phyloP scores from a whole-genome alignment of 768 basidiomycete genomes.

The Suillus spraguei region DNA sequence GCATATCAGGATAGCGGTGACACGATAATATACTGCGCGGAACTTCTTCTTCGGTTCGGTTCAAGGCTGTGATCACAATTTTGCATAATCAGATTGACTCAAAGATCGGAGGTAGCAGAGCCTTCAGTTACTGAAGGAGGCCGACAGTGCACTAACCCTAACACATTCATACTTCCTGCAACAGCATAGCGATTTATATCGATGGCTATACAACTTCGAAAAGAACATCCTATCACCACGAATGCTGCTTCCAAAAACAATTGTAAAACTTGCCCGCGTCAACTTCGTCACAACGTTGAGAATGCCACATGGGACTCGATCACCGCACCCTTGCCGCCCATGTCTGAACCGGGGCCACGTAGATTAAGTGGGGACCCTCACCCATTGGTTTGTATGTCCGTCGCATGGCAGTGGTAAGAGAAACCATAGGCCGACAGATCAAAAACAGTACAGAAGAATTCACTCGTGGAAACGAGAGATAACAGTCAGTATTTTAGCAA shows the following conservation, averaged over 20 bases:
- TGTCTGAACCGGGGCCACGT: slow-evolving; percentile 80
- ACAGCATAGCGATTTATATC: background rate
- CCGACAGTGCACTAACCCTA: no score
- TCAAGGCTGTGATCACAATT: no score
- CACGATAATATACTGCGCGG: background rate
- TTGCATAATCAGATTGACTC: background rate
- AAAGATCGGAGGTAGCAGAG: no score
- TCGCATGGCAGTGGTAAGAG: background rate
- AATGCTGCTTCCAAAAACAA: slow-evolving; percentile 11
- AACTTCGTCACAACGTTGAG: slow-evolving; percentile 16
- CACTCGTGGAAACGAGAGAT: background rate
- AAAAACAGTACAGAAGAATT: background rate
- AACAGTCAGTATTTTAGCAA: background rate
- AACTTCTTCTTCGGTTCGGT: no score
- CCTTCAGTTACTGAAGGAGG: no score
- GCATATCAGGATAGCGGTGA: background rate
- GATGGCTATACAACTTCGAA: slow-evolving; percentile 1
- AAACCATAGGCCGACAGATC: background rate
- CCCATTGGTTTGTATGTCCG: slow-evolving; percentile 19
- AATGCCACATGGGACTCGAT: slow-evolving; percentile 32
- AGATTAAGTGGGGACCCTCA: slow-evolving; percentile 17
- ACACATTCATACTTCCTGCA: slow-evolving; percentile 1
- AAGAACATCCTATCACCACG: slow-evolving; percentile 3
- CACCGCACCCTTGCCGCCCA: slow-evolving; percentile 37
- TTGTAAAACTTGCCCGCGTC: slow-evolving; percentile 18